Percentiles rank a stretch among this genome's conserved stretches.
These are phyloP conservation scores for Suillus luteus DNA, from an alignment of 768 basidiomycete species.

Conservation along the genomic window DNA sequence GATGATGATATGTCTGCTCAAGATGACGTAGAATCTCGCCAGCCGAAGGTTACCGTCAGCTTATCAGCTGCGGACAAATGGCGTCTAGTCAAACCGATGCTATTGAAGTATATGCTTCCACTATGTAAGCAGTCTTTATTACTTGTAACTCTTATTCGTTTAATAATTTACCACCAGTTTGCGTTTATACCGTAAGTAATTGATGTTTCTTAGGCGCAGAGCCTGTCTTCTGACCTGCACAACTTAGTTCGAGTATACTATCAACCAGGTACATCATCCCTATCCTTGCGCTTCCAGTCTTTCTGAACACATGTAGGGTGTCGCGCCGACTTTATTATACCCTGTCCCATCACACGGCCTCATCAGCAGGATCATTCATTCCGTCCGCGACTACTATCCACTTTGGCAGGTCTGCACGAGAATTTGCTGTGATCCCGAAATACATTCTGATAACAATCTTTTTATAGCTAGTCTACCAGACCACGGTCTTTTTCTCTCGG, in stretches of 20 bases:
- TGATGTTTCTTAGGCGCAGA: background rate
- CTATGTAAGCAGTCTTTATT: constrained; percentile 61
- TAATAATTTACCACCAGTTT: constrained; percentile 39
- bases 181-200: constrained; percentile 58
- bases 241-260: constrained; percentile 85
- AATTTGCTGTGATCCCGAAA: background rate
- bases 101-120: constrained; percentile 89
- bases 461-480: constrained; percentile 76
- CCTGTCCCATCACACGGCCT: constrained; percentile 73
- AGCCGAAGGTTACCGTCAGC: constrained; percentile 47
- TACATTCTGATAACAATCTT: background rate
- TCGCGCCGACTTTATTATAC: constrained; percentile 88
- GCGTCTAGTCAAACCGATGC: constrained; percentile 74
- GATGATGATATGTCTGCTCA: constrained; percentile 22
- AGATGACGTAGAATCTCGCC: constrained; percentile 28
- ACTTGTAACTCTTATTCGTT: constrained; percentile 12
- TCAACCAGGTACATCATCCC: constrained; percentile 66
- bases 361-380: constrained; percentile 78
- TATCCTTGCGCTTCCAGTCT: background rate
- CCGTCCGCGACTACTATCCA: constrained; percentile 90
- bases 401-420: constrained; percentile 73
- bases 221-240: constrained; percentile 29
- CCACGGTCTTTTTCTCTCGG: constrained; percentile 91
- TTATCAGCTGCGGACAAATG: constrained; percentile 79
- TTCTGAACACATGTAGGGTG: constrained; percentile 52